phyloP scores from a whole-genome alignment of 345 rosid genomes.

The thale cress (Arabidopsis thaliana) region DNA sequence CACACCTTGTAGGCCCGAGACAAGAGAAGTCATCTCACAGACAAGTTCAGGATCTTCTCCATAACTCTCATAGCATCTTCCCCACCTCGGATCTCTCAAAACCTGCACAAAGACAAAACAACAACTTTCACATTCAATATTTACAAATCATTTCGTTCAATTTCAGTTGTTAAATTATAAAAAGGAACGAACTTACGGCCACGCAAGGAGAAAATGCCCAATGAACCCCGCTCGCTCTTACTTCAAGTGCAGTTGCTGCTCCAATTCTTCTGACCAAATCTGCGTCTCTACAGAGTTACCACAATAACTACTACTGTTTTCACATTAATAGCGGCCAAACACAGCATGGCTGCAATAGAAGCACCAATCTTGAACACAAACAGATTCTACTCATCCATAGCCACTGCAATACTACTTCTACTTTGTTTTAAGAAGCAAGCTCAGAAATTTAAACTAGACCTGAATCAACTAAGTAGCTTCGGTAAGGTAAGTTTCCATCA shows the following conservation, averaged over 20 bases:
- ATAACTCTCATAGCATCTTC: slow-evolving; percentile 81
- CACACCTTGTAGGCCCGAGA: slow-evolving; percentile 81
- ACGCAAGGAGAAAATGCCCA: slow-evolving; percentile 91
- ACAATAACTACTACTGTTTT: not conserved
- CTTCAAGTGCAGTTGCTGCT: slow-evolving; percentile 91
- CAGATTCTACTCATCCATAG: not conserved
- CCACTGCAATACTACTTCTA: not conserved
- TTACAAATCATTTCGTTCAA: not conserved
- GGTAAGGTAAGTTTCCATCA: slow-evolving; percentile 5
- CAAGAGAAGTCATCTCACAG: slow-evolving; percentile 66
- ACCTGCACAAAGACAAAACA: slow-evolving; percentile 48
- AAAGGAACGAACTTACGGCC: slow-evolving; percentile 68
- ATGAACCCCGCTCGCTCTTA: slow-evolving; percentile 81
- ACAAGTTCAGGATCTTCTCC: slow-evolving; percentile 76
- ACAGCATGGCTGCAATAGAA: not conserved
- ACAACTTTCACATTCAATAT: slow-evolving; percentile 4
- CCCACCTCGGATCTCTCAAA: slow-evolving; percentile 87
- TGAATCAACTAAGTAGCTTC: not conserved
- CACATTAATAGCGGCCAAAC: not conserved
- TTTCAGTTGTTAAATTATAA: not conserved
- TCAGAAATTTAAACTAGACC: not conserved
- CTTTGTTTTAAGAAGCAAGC: not conserved
- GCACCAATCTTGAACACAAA: slow-evolving; percentile 17
- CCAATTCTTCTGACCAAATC: slow-evolving; percentile 77
- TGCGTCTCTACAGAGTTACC: slow-evolving; percentile 55